Evolutionary conservation across 148 eudicot species (phyloP).

Genomic region (Rhododendron vialii): DNA sequence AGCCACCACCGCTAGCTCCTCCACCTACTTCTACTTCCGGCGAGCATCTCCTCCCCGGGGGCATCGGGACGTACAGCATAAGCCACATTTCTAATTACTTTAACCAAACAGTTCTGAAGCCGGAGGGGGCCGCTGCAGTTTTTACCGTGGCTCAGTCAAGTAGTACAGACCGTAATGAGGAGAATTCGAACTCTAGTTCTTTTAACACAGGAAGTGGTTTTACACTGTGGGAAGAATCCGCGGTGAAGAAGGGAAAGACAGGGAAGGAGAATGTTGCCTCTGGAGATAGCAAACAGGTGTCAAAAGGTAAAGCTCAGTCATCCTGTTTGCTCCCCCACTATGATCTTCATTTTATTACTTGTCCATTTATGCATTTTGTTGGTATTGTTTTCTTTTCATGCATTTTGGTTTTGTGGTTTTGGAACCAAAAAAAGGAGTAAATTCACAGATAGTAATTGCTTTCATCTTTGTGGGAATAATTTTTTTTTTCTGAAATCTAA

Average conservation of each 20-base stretch:
- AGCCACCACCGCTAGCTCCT: conserved; percentile 43
- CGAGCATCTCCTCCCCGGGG: conserved; percentile 77
- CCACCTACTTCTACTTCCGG: conserved; percentile 35
- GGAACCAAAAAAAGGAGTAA: neutral
- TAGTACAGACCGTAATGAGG: conserved; percentile 54
- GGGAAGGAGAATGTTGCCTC: conserved; percentile 67
- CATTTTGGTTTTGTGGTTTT: neutral
- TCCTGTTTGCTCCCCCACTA: neutral
- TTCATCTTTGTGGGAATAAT: neutral
- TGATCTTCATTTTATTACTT: neutral
- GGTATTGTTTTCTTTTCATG: neutral
- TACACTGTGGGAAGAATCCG: conserved; percentile 88
- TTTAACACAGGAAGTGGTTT: conserved; percentile 70
- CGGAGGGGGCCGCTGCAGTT: conserved; percentile 35
- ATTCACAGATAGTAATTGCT: neutral
- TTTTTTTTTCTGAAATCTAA: too few species aligned
- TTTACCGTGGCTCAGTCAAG: conserved; percentile 41
- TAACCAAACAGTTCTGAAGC: conserved; percentile 57
- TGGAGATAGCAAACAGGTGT: conserved; percentile 35
- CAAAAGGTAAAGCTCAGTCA: conserved; percentile 47
- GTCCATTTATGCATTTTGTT: neutral
- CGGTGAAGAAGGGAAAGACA: conserved; percentile 65
- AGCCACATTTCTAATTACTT: conserved; percentile 52
- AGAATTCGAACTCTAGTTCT: conserved; percentile 69
- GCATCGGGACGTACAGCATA: conserved; percentile 79